These are phyloP conservation scores for Salinomyces thailandicus DNA, from an alignment of 2,329 filamentous ascomycete genomes.

Conservation along the genomic window DNA sequence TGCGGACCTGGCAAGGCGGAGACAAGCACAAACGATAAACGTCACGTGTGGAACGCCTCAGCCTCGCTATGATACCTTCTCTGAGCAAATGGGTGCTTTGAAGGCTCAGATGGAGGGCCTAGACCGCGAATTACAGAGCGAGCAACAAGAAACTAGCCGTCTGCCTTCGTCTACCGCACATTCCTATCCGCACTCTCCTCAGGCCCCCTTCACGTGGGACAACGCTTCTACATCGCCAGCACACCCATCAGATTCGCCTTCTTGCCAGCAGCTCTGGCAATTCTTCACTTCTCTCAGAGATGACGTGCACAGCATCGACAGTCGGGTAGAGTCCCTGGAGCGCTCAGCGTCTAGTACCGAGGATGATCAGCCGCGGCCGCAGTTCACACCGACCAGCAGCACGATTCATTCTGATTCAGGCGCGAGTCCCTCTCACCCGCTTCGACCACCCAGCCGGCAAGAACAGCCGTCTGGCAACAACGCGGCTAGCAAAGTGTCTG, in stretches of 20 bases:
- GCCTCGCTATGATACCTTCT: constrained; percentile 1
- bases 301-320: constrained; percentile 11
- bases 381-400: constrained; percentile 8
- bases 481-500: background rate
- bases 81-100: constrained; percentile 4
- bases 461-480: background rate
- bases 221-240: background rate
- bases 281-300: constrained; percentile 11
- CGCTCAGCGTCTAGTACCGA: constrained; percentile 15
- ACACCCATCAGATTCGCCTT: background rate
- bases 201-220: background rate
- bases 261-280: background rate
- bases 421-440: too few relatives aligned
- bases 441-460: too few relatives aligned
- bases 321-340: constrained; percentile 12
- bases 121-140: background rate
- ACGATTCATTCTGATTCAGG: too few relatives aligned
- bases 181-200: background rate
- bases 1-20: constrained; percentile 11
- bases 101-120: constrained; percentile 4
- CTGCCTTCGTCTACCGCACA: too few relatives aligned
- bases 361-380: constrained; percentile 7
- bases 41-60: background rate
- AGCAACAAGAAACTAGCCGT: background rate
- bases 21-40: constrained; percentile 1